Conservation (phyloP, 106 monocot species). For the Triglochin maritima region DNA sequence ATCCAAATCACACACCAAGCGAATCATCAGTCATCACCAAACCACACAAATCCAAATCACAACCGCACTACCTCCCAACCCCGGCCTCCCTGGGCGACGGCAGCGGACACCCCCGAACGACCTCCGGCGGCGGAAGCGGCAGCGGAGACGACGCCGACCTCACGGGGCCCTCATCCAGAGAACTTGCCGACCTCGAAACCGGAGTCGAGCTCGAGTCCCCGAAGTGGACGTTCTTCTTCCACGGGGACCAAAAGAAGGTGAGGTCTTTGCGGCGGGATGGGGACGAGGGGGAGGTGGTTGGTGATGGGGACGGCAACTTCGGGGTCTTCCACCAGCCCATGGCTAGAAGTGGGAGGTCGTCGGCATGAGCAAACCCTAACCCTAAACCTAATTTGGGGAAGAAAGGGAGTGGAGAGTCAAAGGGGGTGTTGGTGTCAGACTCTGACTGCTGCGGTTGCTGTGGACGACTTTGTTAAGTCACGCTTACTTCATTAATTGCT, state of each 20-base stretch:
- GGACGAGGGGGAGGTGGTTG: no score
- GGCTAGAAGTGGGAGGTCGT: no score
- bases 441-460: no score
- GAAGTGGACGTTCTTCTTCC: not conserved
- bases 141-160: conserved; percentile 9
- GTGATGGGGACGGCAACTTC: no score
- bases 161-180: conserved; percentile 2
- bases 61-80: not conserved
- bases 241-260: not conserved
- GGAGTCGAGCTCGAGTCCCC: conserved; percentile 4
- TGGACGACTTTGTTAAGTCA: no score
- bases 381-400: no score
- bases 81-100: conserved; percentile 1
- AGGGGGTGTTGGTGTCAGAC: no score
- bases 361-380: no score
- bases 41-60: not conserved
- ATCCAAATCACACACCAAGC: not conserved
- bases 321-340: no score
- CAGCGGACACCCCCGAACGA: not conserved
- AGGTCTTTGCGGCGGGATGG: not conserved
- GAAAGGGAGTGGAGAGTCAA: no score
- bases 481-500: no score
- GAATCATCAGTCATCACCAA: not conserved
- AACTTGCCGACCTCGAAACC: conserved; percentile 14
- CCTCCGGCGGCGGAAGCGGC: conserved; percentile 5